Conservation (phyloP, 1,284 basidiomycete genomes). For the Moniliella sp. region DNA sequence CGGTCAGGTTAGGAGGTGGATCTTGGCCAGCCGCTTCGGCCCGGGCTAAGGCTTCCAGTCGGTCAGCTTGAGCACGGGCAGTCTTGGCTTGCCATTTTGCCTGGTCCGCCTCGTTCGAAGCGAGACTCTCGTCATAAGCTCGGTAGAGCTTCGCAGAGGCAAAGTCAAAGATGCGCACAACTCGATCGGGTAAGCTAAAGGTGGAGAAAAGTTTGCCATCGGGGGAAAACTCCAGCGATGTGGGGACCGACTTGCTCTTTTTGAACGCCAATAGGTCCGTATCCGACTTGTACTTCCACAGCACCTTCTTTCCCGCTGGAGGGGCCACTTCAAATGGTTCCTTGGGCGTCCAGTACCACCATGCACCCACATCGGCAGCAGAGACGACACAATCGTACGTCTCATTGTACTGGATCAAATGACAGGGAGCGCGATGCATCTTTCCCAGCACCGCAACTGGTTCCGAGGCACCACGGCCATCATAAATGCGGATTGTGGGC, state of each 20-base stretch:
- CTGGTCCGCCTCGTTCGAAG: too few relatives aligned
- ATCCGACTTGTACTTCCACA: constrained; percentile 74
- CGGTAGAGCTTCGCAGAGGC: constrained; percentile 67
- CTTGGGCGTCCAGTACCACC: constrained; percentile 91
- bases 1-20: too few relatives aligned
- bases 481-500: constrained; percentile 65
- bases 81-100: too few relatives aligned
- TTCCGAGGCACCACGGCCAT: constrained; percentile 61
- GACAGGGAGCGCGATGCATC: constrained; percentile 66
- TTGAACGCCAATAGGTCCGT: constrained; percentile 96
- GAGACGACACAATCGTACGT: constrained; percentile 75
- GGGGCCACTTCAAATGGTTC: constrained; percentile 50
- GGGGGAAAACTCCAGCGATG: constrained; percentile 75
- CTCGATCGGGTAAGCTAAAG: constrained; percentile 71
- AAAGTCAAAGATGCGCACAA: constrained; percentile 80
- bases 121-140: constrained; percentile 89
- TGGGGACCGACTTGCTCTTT: constrained; percentile 79
- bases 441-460: constrained; percentile 53
- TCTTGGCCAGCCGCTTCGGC: too few relatives aligned
- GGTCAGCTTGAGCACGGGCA: too few relatives aligned
- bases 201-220: constrained; percentile 69
- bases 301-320: constrained; percentile 37
- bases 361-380: constrained; percentile 74
- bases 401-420: constrained; percentile 79
- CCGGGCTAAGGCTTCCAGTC: too few relatives aligned